Base-by-base conservation (phyloP, 371 early-diverging fungal species). In the Syncephalastrum racemosum region DNA sequence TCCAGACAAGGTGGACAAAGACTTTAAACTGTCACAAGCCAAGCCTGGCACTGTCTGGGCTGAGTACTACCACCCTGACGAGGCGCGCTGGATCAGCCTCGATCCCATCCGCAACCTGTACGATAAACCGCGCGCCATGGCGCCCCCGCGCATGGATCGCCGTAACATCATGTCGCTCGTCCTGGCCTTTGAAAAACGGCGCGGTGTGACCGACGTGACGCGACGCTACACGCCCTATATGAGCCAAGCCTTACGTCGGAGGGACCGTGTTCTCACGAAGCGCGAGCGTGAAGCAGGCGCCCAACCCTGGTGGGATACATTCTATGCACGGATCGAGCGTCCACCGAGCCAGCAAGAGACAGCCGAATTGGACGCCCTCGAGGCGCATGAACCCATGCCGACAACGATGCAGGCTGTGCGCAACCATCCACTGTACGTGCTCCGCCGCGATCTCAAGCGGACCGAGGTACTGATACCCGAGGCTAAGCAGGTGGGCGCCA, bases 391-490 rank as follows among this genome's bases (percentile, higher is more conserved):
- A 54, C 60, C 72, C n/a, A 92, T 96, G 88, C 96, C 96, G 1
- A 88, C 80, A 1, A 82, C 83, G 4, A 68, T 93, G 4, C 74
- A 75, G 1, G 91, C 81, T 15, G 94, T 94, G 71, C 86, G 88
- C 36, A 83, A 86, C 46, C 94, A 93, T 65, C 85, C 91, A 14
- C 60, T 90, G 78, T 95, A 86, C 68, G 94, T 87, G 8, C 70
- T 96, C 41, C 90, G 93, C 56, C 79, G 93, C n/a, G 91, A 94
- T 57, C 62, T 93, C 46, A 85, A 85, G 42, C 88, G 89, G 53
- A 80, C 74, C 54, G 88, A 95, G 58, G 72, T 89, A 3, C 53
- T 95, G 1, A 59, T 86, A 62, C 53, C 69, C n/a, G 64, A 59
- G 3, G 64, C 71, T 5, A 87, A 89, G 7, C 64, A 87, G 3